These are phyloP conservation scores for Exophiala bonariae DNA, from an alignment of 2,329 filamentous ascomycete genomes.

Conservation along the genomic window DNA sequence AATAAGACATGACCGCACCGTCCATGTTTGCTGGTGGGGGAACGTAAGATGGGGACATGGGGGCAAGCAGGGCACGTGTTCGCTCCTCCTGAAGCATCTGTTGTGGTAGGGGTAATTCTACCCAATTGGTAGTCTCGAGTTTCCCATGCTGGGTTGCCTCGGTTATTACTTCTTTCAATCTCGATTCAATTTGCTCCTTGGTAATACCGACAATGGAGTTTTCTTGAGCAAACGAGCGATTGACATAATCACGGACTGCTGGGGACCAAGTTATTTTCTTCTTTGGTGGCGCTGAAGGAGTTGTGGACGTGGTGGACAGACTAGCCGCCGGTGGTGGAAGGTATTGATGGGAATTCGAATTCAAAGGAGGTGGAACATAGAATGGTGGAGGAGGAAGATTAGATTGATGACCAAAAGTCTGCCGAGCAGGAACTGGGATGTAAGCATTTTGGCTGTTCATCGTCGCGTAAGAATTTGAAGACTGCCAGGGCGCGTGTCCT, in stretches of 20 bases:
- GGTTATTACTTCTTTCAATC: conserved; percentile 83
- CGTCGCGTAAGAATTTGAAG: conserved; percentile 20
- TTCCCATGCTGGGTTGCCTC: conserved; percentile 72
- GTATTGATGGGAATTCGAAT: conserved; percentile 27
- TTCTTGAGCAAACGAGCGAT: conserved; percentile 77
- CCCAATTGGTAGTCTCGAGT: conserved; percentile 79
- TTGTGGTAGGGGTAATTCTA: conserved; percentile 79
- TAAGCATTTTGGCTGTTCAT: conserved; percentile 53
- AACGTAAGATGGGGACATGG: conserved; percentile 24
- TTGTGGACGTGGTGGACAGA: conserved; percentile 31
- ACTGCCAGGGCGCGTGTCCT: conserved; percentile 24
- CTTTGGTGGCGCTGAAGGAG: conserved; percentile 45
- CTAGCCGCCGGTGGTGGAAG: conserved; percentile 30
- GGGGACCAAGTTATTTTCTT: conserved; percentile 74
- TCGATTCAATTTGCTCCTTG: conserved; percentile 73
- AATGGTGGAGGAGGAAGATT: conserved; percentile 24
- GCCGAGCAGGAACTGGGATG: conserved; percentile 63
- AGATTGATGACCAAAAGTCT: conserved; percentile 52
- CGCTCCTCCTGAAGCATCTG: conserved; percentile 74
- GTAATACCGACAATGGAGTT: conserved; percentile 65
- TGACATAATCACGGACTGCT: conserved; percentile 84
- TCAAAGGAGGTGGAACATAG: conserved; percentile 31
- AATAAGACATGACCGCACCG: conserved; percentile 14
- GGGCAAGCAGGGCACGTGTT: conserved; percentile 32
- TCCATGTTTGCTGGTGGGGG: conserved; percentile 15